phyloP scores from a whole-genome alignment of 768 basidiomycete genomes.

The Lentinula lateritia region DNA sequence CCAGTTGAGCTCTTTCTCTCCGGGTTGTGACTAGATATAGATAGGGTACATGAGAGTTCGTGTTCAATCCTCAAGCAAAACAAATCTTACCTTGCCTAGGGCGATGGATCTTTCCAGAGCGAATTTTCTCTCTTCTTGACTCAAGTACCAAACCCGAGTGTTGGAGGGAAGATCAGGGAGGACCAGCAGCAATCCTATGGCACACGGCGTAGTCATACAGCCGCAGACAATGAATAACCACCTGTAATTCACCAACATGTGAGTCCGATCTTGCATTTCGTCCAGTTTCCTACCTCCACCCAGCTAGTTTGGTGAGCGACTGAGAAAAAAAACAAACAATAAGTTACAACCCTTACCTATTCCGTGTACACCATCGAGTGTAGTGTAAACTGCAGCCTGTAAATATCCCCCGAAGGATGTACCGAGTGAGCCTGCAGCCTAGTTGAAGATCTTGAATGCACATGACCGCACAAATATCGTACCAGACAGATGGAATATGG shows the following conservation, averaged over 20 bases:
- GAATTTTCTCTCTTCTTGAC: slow-evolving; percentile 16
- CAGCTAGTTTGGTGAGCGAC: slow-evolving; percentile 6
- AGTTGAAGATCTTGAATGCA: not conserved
- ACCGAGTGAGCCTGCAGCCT: slow-evolving; percentile 15
- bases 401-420: slow-evolving; percentile 19
- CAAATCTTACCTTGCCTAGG: slow-evolving; percentile 11
- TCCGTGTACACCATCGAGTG: slow-evolving; percentile 15
- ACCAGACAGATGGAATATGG: slow-evolving; percentile 20
- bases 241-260: not conserved
- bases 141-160: slow-evolving; percentile 19
- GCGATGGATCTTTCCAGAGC: slow-evolving; percentile 15
- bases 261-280: not conserved
- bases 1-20: slow-evolving; percentile 12
- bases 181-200: slow-evolving; percentile 11
- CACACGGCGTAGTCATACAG: slow-evolving; percentile 20
- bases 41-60: no score
- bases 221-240: slow-evolving; percentile 22
- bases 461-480: not conserved
- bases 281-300: slow-evolving; percentile 14
- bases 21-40: slow-evolving; percentile 9
- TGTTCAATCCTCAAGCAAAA: not conserved
- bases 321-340: not conserved
- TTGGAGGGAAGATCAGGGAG: slow-evolving; percentile 20
- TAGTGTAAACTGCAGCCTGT: slow-evolving; percentile 18
- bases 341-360: slow-evolving; percentile 6